Evolutionary conservation across 352 stramenopile genomes (phyloP).

Genomic region (Phytophthora cajani): DNA sequence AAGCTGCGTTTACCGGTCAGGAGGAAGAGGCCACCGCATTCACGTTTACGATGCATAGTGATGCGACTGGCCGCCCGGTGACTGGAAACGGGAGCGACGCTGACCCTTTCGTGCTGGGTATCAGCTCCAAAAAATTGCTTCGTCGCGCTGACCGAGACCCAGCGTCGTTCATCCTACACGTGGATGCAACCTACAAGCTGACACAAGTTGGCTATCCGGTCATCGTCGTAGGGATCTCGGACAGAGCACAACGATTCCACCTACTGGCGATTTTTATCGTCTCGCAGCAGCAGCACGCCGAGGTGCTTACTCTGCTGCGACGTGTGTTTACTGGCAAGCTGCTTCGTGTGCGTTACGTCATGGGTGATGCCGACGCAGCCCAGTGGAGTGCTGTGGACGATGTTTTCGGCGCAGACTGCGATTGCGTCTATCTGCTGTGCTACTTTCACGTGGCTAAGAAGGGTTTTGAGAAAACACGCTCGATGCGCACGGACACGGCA

Average conservation of each 20-base stretch:
- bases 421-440: slow-evolving; percentile 20
- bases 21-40: slow-evolving; percentile 21
- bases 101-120: slow-evolving; percentile 13
- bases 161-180: slow-evolving; percentile 25
- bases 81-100: slow-evolving; percentile 15
- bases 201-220: slow-evolving; percentile 28
- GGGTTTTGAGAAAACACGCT: slow-evolving; percentile 14
- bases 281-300: slow-evolving; percentile 18
- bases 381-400: slow-evolving; percentile 25
- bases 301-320: slow-evolving; percentile 1
- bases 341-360: slow-evolving; percentile 13
- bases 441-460: slow-evolving; percentile 32
- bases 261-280: slow-evolving; percentile 31
- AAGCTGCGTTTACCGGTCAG: slow-evolving; percentile 5
- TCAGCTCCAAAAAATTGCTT: slow-evolving; percentile 23
- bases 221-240: slow-evolving; percentile 29
- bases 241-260: slow-evolving; percentile 27
- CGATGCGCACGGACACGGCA: background rate
- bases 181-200: slow-evolving; percentile 41
- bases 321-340: slow-evolving; percentile 6
- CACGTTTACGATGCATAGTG: slow-evolving; percentile 3
- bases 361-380: slow-evolving; percentile 31
- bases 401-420: slow-evolving; percentile 1
- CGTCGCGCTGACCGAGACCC: slow-evolving; percentile 4
- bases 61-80: background rate